Conservation (phyloP, 805 yeast species). For the Blastobotrys mokoenaii region DNA sequence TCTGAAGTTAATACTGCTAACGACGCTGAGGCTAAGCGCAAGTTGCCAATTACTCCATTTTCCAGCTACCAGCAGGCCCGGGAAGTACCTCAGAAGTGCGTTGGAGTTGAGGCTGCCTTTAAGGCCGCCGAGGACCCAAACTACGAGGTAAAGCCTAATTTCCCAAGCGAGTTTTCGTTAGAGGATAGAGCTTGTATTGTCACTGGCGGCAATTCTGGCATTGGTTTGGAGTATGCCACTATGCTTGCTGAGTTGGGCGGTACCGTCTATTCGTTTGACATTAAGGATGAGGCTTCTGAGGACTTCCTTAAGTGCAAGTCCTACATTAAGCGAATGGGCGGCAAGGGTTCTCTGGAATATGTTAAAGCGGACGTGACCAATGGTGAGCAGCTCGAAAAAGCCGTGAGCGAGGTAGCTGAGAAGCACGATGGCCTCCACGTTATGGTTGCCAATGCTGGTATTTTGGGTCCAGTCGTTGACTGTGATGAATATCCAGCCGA, state of each 20-base stretch:
- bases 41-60: slow-evolving; percentile 19
- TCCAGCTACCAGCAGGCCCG: slow-evolving; percentile 17
- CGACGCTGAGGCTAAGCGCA: neutral
- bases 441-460: slow-evolving; percentile 70
- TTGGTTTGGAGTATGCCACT: slow-evolving; percentile 36
- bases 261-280: slow-evolving; percentile 31
- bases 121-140: slow-evolving; percentile 19
- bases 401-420: slow-evolving; percentile 38
- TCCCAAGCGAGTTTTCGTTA: slow-evolving; percentile 34
- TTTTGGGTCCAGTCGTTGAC: slow-evolving; percentile 33
- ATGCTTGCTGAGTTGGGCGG: slow-evolving; percentile 38
- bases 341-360: slow-evolving; percentile 31
- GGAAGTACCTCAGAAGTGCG: slow-evolving; percentile 19
- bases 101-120: slow-evolving; percentile 25
- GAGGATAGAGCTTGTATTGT: slow-evolving; percentile 36
- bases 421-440: slow-evolving; percentile 54
- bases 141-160: slow-evolving; percentile 17
- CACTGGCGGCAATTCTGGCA: slow-evolving; percentile 39
- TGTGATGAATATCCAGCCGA: slow-evolving; percentile 47
- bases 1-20: neutral
- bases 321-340: slow-evolving; percentile 21
- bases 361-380: slow-evolving; percentile 45
- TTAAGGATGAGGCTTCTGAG: slow-evolving; percentile 19
- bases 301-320: slow-evolving; percentile 20
- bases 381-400: slow-evolving; percentile 27